Evolutionary conservation across 2,329 filamentous ascomycete genomes (phyloP), one percentile per base, ranked within the genome.

Genomic region (Venturia pyrina): DNA sequence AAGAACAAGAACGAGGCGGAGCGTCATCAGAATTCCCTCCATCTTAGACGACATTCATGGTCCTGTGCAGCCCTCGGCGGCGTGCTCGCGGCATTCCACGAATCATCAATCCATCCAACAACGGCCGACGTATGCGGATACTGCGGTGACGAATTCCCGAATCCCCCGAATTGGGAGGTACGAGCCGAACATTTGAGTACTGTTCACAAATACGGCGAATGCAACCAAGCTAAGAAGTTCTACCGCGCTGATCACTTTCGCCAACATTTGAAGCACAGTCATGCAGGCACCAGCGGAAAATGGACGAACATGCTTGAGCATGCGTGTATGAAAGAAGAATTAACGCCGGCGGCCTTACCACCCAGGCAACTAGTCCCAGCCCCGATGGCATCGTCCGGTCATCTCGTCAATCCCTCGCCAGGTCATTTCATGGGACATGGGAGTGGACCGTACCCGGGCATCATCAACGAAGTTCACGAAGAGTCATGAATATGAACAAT

Each of bases 1-100:
- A 98, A 98, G 78, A 98, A 98, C 79, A 98, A 98, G 79, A 98
- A 98, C 72, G 95, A 98, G 78, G 93, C 93, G 2, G 93, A 98
- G 76, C 87, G 95, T 41, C 93, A 98, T 75, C 93, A 96, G 73
- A 98, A 97, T 73, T 96, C 93, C 17, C 85, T 98, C 13, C 93
- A 98, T 76, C 84, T 98, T 10, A 87, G 93, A 43, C 88, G 89
- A 32, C 92, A 98, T 78, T 97, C 93, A 62, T 99, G 95, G 95
- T 97, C 93, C 13, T 99, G 95, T 76, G 93, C 92, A 41, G 91
- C 93, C 0, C 85, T 99, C 34, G 76, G 81, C 28, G 85, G 85
- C 13, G 83, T 86, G 72, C 86, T 91, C 72, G 87, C 89, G 19
- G 93, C 91, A 1, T 99, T 96, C 75, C 93, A 98, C 75, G 85